Base-by-base conservation (phyloP, 2,329 filamentous ascomycete genomes). In the Neobulgaria alba region DNA sequence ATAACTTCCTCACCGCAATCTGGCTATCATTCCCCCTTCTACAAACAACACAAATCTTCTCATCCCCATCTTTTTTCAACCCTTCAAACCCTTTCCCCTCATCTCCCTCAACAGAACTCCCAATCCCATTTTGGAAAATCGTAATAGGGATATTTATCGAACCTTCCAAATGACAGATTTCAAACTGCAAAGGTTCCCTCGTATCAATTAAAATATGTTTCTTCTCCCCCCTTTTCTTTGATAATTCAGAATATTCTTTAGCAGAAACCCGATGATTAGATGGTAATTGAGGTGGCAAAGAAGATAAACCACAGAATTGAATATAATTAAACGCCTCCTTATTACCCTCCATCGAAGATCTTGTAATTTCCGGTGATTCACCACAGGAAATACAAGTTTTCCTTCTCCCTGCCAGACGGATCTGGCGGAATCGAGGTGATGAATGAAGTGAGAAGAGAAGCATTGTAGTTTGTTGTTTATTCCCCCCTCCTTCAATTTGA, bases 161-260 rank as follows among this genome's bases (percentile, higher is more conserved):
- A 0, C 83, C 83, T 0, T 78, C 68, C 5, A 98, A 68, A 46
- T 72, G 79, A 48, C 82, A 88, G 33, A 96, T 79, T 12, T 83
- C 81, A 50, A 85, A 95, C 46, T 95, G 86, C 19, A 87, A 84
- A 53, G 77, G 77, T 52, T 94, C 87, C 2, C 92, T 73, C 1
- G 94, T 87, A 50, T 96, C 92, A 2, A 96, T 61, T 2, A 95
- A 63, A 1, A 85, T 57, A 39, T 82, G 77, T 2, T 56, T 51
- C 42, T 42, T 46, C 29, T 20, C 29, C 19, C 19, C 44, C 21
- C 35, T 54, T 39, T 54, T 53, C 20, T 58, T 50, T 10, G 43
- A 47, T n/a, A n/a, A n/a, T n/a, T n/a, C n/a, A 7, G 36, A 36
- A 52, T 86, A 89, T 4, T 81, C 71, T 0, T 62, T 54, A 0